phyloP scores from a whole-genome alignment of 208 protist genomes.

The Leishmania guyanensis region DNA sequence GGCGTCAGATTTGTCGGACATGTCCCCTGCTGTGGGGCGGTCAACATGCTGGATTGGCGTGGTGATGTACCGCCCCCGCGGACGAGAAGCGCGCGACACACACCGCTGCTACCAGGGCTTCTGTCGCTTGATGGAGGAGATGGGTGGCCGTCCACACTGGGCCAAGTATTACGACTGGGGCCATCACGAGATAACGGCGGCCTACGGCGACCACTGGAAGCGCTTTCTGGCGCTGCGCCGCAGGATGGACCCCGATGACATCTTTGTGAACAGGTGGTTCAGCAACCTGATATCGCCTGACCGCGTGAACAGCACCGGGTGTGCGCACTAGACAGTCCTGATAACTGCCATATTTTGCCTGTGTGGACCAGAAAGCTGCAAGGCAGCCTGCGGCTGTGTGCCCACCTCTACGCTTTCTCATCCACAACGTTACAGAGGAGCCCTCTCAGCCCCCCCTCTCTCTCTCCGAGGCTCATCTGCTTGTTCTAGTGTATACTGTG shows the following conservation, averaged over 20 bases:
- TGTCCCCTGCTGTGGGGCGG: slow-evolving; percentile 63
- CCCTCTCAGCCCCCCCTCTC: not conserved
- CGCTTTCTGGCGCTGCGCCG: slow-evolving; percentile 58
- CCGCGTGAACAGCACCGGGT: slow-evolving; percentile 43
- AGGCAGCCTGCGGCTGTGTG: not conserved
- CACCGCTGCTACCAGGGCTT: slow-evolving; percentile 69
- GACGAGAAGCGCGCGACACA: slow-evolving; percentile 55
- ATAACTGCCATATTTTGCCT: not conserved
- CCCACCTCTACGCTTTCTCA: not conserved
- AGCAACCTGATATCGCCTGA: slow-evolving; percentile 45
- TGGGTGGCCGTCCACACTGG: slow-evolving; percentile 83
- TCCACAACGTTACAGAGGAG: not conserved
- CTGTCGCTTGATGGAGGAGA: slow-evolving; percentile 51
- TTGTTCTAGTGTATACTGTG: not conserved
- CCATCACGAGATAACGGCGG: slow-evolving; percentile 29
- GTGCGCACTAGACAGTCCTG: not conserved
- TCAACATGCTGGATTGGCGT: slow-evolving; percentile 83
- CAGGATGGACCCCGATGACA: slow-evolving; percentile 54
- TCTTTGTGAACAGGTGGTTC: slow-evolving; percentile 78
- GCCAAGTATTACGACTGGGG: slow-evolving; percentile 81
- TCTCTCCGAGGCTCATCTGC: not conserved
- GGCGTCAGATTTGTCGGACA: slow-evolving; percentile 45
- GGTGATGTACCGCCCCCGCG: slow-evolving; percentile 82
- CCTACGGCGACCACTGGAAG: slow-evolving; percentile 67
- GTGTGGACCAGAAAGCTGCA: not conserved